Base-by-base conservation (phyloP, 2,329 filamentous ascomycete species). In the Pyrenophora seminiperda region DNA sequence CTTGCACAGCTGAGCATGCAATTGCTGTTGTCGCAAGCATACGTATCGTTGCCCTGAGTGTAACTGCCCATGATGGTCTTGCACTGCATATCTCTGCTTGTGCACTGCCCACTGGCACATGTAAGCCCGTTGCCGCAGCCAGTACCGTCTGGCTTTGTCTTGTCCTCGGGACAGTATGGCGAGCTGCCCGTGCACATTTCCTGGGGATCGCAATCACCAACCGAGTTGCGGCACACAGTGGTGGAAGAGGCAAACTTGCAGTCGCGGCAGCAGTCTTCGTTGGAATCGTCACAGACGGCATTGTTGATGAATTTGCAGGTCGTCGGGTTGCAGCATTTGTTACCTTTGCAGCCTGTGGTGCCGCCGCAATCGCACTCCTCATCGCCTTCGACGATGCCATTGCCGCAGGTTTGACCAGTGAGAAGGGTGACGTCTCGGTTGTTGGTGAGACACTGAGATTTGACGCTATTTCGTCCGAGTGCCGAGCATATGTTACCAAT, bases 311-410 rank as follows among this genome's bases (percentile, higher is more conserved):
- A 97, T 65, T 86, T 90, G 83, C 94, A 99, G 0, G 94, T 97
- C 3, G 75, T 82, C 1, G 91, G 75, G 63, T 99, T 81, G 75
- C 94, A 99, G 79, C 94, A 99, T 11, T 72, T 67, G 74, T 97
- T 94, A 65, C 80, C 74, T 18, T 79, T 83, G 70, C 94, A 99
- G 31, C 83, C 83, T 11, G 77, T 74, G 11, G 79, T 76, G 46
- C 93, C 93, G 55, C 94, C 94, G 66, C 94, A 99, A 74, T 99
- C 94, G 74, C 94, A 99, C 44, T 99, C 89, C 75, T 99, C 94
- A 56, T 91, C 94, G 14, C 83, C 79, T 75, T 97, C 94, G 41
- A 99, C 94, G 59, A 99, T 97, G 45, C 94, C 94, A 73, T 99
- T 99, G 50, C 94, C 94, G 73, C 94, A 99, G 68, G 92, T 87